Evolutionary conservation across 768 basidiomycete species (phyloP).

Genomic region (Xerocomellus amylosporus): DNA sequence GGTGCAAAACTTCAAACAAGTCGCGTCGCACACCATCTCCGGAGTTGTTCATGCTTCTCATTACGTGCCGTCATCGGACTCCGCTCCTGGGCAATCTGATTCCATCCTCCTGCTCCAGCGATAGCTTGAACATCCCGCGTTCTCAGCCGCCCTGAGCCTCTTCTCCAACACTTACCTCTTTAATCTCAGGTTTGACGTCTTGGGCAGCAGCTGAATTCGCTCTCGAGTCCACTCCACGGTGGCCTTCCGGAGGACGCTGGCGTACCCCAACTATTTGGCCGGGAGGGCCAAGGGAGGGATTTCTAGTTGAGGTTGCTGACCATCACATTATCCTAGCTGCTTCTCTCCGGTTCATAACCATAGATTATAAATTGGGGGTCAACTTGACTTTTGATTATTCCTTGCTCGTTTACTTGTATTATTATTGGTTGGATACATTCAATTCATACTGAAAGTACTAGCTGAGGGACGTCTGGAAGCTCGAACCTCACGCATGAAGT

Average conservation of each 20-base stretch:
- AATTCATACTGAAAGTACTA: background rate
- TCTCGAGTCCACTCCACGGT: too few relatives aligned
- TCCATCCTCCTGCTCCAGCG: background rate
- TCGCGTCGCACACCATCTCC: conserved; percentile 30
- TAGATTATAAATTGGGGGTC: background rate
- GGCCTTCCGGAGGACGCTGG: too few relatives aligned
- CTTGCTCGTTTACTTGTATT: conserved; percentile 10
- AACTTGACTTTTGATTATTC: conserved; percentile 1
- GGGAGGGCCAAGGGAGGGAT: too few relatives aligned
- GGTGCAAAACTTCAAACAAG: conserved; percentile 47
- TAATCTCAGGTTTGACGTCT: conserved; percentile 36
- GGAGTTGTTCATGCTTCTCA: conserved; percentile 12
- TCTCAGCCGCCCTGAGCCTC: conserved; percentile 23
- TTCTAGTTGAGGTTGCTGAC: too few relatives aligned
- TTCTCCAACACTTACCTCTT: conserved; percentile 21
- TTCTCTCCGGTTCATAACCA: too few relatives aligned
- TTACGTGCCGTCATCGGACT: conserved; percentile 8
- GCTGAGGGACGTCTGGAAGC: background rate
- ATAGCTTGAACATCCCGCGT: conserved; percentile 7
- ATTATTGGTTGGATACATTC: conserved; percentile 9
- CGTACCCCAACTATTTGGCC: too few relatives aligned
- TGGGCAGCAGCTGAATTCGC: conserved; percentile 31
- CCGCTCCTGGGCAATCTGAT: background rate
- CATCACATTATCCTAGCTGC: too few relatives aligned
- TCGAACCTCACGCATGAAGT: too few relatives aligned